Conservation (phyloP, 2,329 filamentous ascomycete species). For the Lasiodiplodia hormozganensis region DNA sequence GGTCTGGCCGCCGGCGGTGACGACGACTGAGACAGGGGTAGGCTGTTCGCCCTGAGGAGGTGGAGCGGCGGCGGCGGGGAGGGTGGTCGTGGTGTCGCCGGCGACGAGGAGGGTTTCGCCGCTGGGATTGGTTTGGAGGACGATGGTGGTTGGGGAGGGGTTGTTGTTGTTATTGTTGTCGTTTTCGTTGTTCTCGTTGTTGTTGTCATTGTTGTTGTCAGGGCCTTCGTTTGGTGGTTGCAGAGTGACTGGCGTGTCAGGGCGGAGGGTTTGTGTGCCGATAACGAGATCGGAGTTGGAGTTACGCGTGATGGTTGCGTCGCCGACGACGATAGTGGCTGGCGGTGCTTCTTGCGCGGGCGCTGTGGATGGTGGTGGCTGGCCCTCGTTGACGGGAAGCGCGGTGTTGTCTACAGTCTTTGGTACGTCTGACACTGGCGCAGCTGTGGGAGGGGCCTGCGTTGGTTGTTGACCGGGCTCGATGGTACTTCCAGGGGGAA, state of each 20-base stretch:
- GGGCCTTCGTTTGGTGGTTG: background rate
- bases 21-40: background rate
- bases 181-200: background rate
- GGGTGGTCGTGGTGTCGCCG: background rate
- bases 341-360: background rate
- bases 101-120: conserved; percentile 1
- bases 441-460: background rate
- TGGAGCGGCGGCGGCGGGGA: background rate
- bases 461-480: background rate
- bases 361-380: background rate
- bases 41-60: background rate
- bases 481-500: background rate
- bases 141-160: background rate
- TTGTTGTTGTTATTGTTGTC: background rate
- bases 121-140: conserved; percentile 3
- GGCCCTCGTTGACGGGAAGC: background rate
- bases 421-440: no score
- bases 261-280: conserved; percentile 1
- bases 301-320: conserved; percentile 2
- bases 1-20: background rate
- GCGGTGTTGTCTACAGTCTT: background rate
- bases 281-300: background rate
- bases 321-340: background rate
- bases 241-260: background rate
- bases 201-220: background rate